A percentile compares a stretch with the other conserved stretches of the same genome.
Conservation (phyloP, 495 filamentous ascomycete genomes). For the Trichocladium uniseriatum region DNA sequence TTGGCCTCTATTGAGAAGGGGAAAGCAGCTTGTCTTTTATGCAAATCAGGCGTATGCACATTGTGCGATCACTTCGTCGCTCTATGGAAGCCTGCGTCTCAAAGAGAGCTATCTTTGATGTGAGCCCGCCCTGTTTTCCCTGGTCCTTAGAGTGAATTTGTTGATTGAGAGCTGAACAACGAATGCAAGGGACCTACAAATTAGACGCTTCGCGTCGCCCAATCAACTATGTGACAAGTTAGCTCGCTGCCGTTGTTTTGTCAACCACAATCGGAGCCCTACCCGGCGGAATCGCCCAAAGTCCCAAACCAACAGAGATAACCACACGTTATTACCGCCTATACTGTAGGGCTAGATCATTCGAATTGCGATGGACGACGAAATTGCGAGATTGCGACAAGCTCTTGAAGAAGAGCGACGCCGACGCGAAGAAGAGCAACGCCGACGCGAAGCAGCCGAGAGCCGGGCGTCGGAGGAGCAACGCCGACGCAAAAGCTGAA, state of each 20-base stretch:
- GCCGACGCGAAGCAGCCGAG: constrained; percentile 14
- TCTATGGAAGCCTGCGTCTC: too few species aligned
- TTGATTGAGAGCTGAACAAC: too few species aligned
- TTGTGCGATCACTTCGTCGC: too few species aligned
- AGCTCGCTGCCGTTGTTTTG: background rate
- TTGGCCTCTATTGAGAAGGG: too few species aligned
- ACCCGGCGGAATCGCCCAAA: background rate
- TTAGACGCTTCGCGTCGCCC: too few species aligned
- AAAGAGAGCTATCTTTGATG: too few species aligned
- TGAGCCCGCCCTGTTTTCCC: too few species aligned
- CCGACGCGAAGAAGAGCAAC: constrained; percentile 14
- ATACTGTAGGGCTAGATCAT: background rate
- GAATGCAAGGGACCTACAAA: too few species aligned
- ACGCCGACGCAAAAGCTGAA: background rate
- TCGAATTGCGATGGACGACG: background rate
- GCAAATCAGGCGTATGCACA: too few species aligned
- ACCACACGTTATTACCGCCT: background rate
- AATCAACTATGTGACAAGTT: background rate
- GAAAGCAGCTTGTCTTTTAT: too few species aligned
- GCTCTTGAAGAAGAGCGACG: constrained; percentile 1
- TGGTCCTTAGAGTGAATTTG: too few species aligned
- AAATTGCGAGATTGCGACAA: constrained; percentile 2
- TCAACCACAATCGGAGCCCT: background rate
- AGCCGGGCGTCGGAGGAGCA: background rate
- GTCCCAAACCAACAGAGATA: background rate